A percentile compares a stretch with the other conserved stretches of the same genome.
These are phyloP conservation scores for Lenzites betulinus DNA, from an alignment of 768 basidiomycete species.

Conservation along the genomic window DNA sequence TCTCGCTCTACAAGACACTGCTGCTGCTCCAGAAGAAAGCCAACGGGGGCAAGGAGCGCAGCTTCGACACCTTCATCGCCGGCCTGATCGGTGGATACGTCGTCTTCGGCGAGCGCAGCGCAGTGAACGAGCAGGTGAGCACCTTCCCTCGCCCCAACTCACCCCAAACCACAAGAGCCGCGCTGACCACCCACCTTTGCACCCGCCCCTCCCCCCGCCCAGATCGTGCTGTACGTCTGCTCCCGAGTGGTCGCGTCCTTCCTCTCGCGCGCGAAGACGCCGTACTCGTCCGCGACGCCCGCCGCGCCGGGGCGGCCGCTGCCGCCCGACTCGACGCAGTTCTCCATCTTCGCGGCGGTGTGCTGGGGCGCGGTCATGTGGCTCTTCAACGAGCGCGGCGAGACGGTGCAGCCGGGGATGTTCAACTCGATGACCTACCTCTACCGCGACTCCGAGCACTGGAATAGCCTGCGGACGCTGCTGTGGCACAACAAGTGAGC, in stretches of 20 bases:
- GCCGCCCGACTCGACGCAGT: slow-evolving; percentile 83
- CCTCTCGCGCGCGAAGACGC: slow-evolving; percentile 72
- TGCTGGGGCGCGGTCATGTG: slow-evolving; percentile 98
- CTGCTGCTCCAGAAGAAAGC: slow-evolving; percentile 79
- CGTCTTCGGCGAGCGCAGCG: slow-evolving; percentile 83
- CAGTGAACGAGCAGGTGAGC: slow-evolving; percentile 89
- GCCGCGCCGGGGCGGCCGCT: slow-evolving; percentile 57
- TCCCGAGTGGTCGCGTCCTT: slow-evolving; percentile 91
- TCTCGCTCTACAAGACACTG: slow-evolving; percentile 87
- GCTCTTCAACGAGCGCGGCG: slow-evolving; percentile 82
- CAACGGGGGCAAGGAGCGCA: slow-evolving; percentile 82
- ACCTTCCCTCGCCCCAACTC: neutral
- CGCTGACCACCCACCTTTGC: neutral
- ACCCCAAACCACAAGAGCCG: neutral
- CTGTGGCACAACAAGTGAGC: slow-evolving; percentile 86
- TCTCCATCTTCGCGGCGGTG: slow-evolving; percentile 83
- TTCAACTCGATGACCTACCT: slow-evolving; percentile 95
- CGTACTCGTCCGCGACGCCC: slow-evolving; percentile 50
- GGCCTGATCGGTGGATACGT: slow-evolving; percentile 91
- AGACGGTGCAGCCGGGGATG: slow-evolving; percentile 96
- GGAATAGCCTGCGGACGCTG: slow-evolving; percentile 80
- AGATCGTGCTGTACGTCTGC: slow-evolving; percentile 97
- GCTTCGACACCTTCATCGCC: slow-evolving; percentile 86
- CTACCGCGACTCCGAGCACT: slow-evolving; percentile 89
- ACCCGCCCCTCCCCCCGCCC: neutral